Conservation (phyloP, 129 eudicot genomes). For the Centella asiatica region DNA sequence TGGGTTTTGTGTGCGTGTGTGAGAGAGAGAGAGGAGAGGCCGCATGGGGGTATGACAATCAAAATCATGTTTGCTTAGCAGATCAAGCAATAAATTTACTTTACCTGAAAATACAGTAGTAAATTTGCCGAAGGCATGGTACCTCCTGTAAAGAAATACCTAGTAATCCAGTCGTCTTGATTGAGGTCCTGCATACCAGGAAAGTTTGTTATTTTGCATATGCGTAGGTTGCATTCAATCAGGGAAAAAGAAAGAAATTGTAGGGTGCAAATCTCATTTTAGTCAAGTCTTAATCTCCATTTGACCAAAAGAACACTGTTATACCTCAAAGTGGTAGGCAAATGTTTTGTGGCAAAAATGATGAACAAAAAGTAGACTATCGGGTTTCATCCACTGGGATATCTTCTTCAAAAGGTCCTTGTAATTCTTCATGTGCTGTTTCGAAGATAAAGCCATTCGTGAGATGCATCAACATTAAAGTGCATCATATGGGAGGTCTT, state of each 20-base stretch:
- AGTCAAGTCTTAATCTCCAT: no score
- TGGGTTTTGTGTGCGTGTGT: no score
- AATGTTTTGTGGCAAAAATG: conserved; percentile 88
- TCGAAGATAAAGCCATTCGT: conserved; percentile 14
- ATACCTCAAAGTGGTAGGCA: conserved; percentile 98
- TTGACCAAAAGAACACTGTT: background rate
- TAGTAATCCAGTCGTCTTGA: conserved; percentile 97
- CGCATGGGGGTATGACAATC: background rate
- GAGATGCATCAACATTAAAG: conserved; percentile 1
- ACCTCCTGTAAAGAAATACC: conserved; percentile 96
- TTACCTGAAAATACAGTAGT: conserved; percentile 92
- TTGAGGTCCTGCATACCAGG: conserved; percentile 57
- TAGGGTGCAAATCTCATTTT: background rate
- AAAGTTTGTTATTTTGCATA: background rate
- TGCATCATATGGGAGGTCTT: background rate
- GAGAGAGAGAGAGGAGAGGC: background rate
- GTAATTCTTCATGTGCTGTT: conserved; percentile 95
- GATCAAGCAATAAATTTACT: background rate
- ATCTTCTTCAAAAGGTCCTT: conserved; percentile 82
- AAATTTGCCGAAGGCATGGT: conserved; percentile 95
- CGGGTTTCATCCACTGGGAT: conserved; percentile 79
- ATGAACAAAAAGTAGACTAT: conserved; percentile 76
- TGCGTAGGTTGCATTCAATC: background rate
- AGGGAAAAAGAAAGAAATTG: background rate
- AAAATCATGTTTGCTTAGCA: background rate